Percentiles rank a stretch among this genome's conserved stretches.
Conservation (phyloP, 2,329 filamentous ascomycete genomes). For the Hypoxylon sp. region DNA sequence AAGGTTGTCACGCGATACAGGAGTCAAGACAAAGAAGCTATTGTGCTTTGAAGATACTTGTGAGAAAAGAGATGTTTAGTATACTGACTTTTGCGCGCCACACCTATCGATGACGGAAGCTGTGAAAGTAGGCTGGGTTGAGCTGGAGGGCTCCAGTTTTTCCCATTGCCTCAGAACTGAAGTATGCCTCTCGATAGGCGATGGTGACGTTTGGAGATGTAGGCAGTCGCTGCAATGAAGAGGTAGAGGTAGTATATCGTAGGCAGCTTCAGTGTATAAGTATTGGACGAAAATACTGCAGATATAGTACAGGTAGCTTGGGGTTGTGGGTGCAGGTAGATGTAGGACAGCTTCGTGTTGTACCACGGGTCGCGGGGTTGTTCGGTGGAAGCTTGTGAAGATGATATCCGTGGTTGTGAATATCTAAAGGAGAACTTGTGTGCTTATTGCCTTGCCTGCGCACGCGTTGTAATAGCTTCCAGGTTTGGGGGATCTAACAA, state of each 20-base stretch:
- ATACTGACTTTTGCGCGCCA: conserved; percentile 29
- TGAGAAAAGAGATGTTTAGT: conserved; percentile 2
- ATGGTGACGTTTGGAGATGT: conserved; percentile 7
- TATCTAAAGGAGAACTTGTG: conserved; percentile 23
- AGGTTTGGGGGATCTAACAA: conserved; percentile 30
- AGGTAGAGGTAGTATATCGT: neutral
- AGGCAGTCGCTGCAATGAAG: neutral
- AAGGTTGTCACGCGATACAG: neutral
- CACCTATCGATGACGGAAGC: conserved; percentile 42
- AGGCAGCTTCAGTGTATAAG: conserved; percentile 5
- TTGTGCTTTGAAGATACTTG: neutral
- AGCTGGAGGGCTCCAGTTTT: conserved; percentile 42
- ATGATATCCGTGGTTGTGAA: conserved; percentile 22
- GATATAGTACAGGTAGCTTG: neutral
- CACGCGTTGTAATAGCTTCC: conserved; percentile 36
- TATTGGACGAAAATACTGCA: neutral
- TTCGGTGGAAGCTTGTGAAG: conserved; percentile 8
- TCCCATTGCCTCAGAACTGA: conserved; percentile 40
- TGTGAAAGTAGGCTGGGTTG: conserved; percentile 31
- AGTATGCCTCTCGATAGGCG: conserved; percentile 16
- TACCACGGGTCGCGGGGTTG: conserved; percentile 6
- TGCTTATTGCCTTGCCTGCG: conserved; percentile 27
- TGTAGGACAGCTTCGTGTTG: conserved; percentile 11
- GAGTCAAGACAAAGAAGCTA: conserved; percentile 26
- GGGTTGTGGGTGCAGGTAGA: conserved; percentile 16